Conservation (phyloP, 345 rosid genomes). For the Eucalyptus marginata region DNA sequence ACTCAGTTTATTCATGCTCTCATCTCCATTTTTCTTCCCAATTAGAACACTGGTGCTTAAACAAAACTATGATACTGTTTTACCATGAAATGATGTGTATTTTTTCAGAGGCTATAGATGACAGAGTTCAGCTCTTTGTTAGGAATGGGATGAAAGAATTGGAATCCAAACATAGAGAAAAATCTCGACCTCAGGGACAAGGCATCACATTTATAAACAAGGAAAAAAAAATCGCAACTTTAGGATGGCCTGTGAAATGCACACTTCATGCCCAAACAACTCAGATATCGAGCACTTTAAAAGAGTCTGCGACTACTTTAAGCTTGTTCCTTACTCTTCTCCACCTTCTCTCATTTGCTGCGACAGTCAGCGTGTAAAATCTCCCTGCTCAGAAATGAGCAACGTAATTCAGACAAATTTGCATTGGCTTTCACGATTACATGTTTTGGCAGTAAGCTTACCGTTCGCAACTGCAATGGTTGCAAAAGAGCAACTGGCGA, state of each 20-base stretch:
- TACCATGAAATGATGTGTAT: not conserved
- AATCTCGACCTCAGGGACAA: not conserved
- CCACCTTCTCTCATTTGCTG: slow-evolving; percentile 73
- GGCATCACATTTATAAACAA: not conserved
- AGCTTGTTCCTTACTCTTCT: slow-evolving; percentile 46
- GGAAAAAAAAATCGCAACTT: not conserved
- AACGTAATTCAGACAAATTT: not conserved
- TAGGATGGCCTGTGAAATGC: not conserved
- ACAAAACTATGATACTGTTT: no score
- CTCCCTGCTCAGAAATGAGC: slow-evolving; percentile 20
- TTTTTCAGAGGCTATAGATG: not conserved
- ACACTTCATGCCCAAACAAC: not conserved
- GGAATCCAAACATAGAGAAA: not conserved
- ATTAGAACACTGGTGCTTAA: no score
- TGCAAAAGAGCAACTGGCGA: slow-evolving; percentile 52
- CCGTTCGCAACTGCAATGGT: slow-evolving; percentile 71
- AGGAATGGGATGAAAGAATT: not conserved
- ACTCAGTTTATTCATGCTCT: not conserved
- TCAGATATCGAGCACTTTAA: slow-evolving; percentile 52
- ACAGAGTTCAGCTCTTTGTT: not conserved
- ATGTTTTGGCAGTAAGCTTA: not conserved
- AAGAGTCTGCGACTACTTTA: slow-evolving; percentile 72
- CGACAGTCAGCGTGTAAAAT: slow-evolving; percentile 64
- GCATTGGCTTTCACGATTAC: not conserved
- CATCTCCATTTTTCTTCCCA: not conserved